Evolutionary conservation across 352 stramenopile genomes (phyloP), one percentile per base, ranked within the genome.

Genomic region (Phytopythium helicoides): DNA sequence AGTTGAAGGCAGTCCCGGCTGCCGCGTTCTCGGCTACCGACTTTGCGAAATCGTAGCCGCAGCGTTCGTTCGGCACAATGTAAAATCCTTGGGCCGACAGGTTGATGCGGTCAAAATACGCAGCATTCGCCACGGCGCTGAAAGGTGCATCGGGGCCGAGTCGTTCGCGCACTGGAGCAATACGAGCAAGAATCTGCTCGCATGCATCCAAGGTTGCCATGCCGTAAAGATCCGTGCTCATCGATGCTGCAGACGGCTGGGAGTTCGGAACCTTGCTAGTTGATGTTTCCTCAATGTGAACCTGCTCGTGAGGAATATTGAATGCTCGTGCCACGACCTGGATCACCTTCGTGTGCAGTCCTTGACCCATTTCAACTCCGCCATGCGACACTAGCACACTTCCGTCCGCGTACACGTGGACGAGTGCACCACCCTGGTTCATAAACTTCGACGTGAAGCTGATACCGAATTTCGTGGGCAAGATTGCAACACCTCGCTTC

Each of bases 301-400:
- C 91, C 53, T 89, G 62, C 8, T 95, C 78, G n/a, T 97, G 68
- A 1, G 89, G 71, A 41, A 98, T 97, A 2, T 80, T 85, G 68
- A 98, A 98, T 16, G 89, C 89, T 23, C 94, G 83, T 21, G 95
- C 95, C 16, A 92, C 77, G 35, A 92, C 76, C 48, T 92, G 82
- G 38, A 91, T 89, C 47, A 95, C 90, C 68, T 99, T 99, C 1
- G 95, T 99, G 68, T 98, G 92, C 6, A 99, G 66, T 11, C 95
- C 96, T 70, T 99, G 95, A 26, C 95, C 95, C 96, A 99, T 98
- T 74, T 99, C 96, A n/a, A 96, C 97, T 23, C 95, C 96, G 25
- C 96, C 95, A 56, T 98, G 95, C 10, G 87, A 96, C 9, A 98
- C 79, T 35, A 98, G 63, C 26, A 99, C 93, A 52, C 92, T 98